These are phyloP conservation scores for Massarina eburnea DNA, from an alignment of 2,329 filamentous ascomycete species.

Conservation along the genomic window DNA sequence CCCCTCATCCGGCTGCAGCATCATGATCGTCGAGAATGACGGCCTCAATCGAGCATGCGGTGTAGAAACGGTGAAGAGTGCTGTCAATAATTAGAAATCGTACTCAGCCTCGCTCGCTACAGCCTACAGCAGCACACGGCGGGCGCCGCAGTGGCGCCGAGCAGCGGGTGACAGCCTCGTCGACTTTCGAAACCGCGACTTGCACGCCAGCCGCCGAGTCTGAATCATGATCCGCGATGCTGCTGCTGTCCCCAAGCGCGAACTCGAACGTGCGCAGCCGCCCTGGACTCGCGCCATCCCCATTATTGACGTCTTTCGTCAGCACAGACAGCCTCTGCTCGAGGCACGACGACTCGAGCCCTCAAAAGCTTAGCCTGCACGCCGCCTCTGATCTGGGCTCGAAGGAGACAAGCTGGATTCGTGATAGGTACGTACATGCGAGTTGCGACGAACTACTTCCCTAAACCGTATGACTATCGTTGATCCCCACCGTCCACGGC, in stretches of 20 bases:
- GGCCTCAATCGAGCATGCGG: neutral
- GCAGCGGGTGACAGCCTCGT: neutral
- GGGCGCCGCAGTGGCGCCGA: slow-evolving; percentile 2
- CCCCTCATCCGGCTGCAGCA: neutral
- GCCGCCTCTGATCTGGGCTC: no score
- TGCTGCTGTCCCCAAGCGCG: neutral
- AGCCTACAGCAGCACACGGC: slow-evolving; percentile 4
- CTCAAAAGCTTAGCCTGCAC: neutral
- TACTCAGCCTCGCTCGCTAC: slow-evolving; percentile 9
- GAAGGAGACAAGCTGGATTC: no score
- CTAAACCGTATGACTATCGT: neutral
- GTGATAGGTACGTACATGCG: neutral
- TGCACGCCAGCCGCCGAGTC: neutral
- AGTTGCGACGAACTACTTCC: neutral
- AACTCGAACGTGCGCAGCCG: neutral
- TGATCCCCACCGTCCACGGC: neutral
- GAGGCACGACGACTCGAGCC: no score
- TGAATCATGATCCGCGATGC: neutral
- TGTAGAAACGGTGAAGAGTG: neutral
- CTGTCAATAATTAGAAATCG: neutral
- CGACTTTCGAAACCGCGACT: neutral
- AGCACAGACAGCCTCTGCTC: no score
- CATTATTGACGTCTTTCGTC: neutral
- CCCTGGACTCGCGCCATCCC: neutral
- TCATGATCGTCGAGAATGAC: neutral